These are phyloP conservation scores for Dendrobium catenatum DNA, from an alignment of 106 monocot species.

Conservation along the genomic window DNA sequence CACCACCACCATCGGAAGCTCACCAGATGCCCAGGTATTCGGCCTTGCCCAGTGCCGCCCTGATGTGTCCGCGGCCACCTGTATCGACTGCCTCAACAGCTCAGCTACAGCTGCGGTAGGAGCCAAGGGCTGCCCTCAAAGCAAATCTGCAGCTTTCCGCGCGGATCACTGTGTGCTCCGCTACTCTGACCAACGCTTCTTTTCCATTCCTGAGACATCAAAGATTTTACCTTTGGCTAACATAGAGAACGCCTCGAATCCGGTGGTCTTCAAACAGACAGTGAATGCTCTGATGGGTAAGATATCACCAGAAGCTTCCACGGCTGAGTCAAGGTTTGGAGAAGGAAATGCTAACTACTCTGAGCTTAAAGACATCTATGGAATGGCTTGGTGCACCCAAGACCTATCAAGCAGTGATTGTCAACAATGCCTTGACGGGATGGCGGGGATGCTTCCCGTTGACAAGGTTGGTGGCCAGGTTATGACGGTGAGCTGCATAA, in stretches of 20 bases:
- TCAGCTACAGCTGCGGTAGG: neutral
- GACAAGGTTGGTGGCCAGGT: neutral
- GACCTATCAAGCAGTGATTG: neutral
- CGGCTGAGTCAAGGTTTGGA: neutral
- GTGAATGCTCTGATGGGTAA: neutral
- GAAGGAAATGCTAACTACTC: neutral
- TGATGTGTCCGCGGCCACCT: neutral
- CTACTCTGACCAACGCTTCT: neutral
- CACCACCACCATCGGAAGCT: neutral
- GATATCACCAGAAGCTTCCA: neutral
- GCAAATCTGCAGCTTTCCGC: neutral
- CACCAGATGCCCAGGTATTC: neutral
- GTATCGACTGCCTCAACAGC: neutral
- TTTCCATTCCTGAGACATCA: neutral
- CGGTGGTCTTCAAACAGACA: neutral
- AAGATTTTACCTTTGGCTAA: neutral
- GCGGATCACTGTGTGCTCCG: neutral
- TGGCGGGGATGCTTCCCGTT: neutral
- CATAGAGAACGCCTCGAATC: neutral
- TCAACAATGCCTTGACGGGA: neutral
- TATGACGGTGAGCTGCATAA: neutral
- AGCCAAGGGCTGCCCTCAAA: neutral
- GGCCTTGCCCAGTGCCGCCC: conserved; percentile 2
- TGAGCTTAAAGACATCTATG: neutral
- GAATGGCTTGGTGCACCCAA: neutral